Evolutionary conservation across 2,329 filamentous ascomycete species (phyloP).

Genomic region (Knoxdaviesia proteae): DNA sequence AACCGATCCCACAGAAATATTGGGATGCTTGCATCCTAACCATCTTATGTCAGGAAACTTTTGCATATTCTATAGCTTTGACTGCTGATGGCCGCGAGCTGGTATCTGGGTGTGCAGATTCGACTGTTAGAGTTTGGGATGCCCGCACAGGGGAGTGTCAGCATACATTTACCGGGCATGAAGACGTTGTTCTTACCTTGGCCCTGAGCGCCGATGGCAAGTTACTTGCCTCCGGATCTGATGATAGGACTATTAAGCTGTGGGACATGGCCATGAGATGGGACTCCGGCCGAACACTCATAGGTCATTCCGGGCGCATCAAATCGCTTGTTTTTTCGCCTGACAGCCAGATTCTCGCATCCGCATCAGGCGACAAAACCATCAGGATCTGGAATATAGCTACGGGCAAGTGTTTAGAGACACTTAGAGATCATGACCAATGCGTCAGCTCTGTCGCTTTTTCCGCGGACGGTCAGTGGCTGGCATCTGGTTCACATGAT

Average conservation of each 20-base stretch:
- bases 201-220: conserved; percentile 3
- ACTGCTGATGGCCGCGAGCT: conserved; percentile 3
- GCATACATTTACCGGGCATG: conserved; percentile 5
- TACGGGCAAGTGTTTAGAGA: not conserved
- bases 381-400: conserved; percentile 1
- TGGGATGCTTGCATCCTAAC: too few relatives aligned
- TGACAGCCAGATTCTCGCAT: not conserved
- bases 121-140: conserved; percentile 5
- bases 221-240: conserved; percentile 2
- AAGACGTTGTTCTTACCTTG: conserved; percentile 2
- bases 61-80: conserved; percentile 4
- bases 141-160: conserved; percentile 1
- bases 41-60: too few relatives aligned
- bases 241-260: conserved; percentile 4
- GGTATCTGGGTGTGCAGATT: conserved; percentile 3
- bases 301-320: not conserved
- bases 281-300: not conserved
- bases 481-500: too few relatives aligned
- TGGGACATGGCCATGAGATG: conserved; percentile 1
- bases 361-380: not conserved
- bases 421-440: not conserved
- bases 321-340: conserved; percentile 1
- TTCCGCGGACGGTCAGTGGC: too few relatives aligned
- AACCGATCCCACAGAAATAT: too few relatives aligned
- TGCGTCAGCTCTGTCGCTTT: not conserved